These are phyloP conservation scores for Prunus mira DNA, from an alignment of 306 rosid genomes.

Conservation along the genomic window DNA sequence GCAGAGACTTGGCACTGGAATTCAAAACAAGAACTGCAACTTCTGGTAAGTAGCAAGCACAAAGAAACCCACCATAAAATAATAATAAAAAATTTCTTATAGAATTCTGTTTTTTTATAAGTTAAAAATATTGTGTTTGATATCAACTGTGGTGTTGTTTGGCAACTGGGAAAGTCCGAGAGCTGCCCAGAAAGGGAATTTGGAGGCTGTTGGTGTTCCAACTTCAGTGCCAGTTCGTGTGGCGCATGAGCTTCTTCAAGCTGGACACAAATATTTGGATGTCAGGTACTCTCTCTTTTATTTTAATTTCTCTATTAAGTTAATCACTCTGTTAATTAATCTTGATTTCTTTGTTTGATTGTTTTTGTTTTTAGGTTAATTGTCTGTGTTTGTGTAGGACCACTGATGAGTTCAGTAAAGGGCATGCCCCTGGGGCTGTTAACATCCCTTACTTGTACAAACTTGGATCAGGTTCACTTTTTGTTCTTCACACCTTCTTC, in stretches of 20 bases:
- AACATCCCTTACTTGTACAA: constrained; percentile 78
- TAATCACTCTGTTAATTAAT: background rate
- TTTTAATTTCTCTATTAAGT: background rate
- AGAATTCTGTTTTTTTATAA: background rate
- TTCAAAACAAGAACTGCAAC: constrained; percentile 6
- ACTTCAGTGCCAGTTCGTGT: constrained; percentile 87
- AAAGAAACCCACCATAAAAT: background rate
- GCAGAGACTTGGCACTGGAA: constrained; percentile 1
- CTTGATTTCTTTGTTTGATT: background rate
- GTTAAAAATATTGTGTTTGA: background rate
- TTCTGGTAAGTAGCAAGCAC: constrained; percentile 18
- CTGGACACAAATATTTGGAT: constrained; percentile 85
- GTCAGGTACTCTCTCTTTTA: constrained; percentile 50
- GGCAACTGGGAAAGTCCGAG: constrained; percentile 35
- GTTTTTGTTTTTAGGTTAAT: background rate
- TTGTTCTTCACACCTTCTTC: background rate
- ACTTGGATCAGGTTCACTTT: constrained; percentile 65
- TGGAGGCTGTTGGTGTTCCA: constrained; percentile 53
- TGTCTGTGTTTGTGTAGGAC: constrained; percentile 39
- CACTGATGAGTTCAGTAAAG: constrained; percentile 67
- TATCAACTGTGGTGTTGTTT: constrained; percentile 15
- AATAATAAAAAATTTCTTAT: background rate
- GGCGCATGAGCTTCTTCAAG: constrained; percentile 82
- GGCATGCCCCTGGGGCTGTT: constrained; percentile 69
- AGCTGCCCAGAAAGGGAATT: constrained; percentile 41